Conservation (phyloP, 1,139 yeast species). For the Debaryomyces sp. region DNA sequence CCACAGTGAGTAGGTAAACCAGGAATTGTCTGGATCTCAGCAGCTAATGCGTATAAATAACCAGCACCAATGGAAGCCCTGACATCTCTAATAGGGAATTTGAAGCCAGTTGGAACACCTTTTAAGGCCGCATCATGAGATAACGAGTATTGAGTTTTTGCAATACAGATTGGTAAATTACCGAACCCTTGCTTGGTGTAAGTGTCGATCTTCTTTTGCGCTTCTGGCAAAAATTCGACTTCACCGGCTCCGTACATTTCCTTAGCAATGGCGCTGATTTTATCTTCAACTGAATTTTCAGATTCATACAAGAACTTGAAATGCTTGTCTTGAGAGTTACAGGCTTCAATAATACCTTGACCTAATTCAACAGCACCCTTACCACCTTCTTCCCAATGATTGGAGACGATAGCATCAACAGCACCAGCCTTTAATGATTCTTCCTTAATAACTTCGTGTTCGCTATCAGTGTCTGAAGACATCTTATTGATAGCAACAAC, state of each 20-base stretch:
- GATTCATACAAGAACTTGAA: constrained; percentile 77
- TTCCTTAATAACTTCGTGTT: constrained; percentile 81
- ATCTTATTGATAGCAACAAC: constrained; percentile 95
- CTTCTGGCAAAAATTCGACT: constrained; percentile 84
- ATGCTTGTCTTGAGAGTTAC: constrained; percentile 52
- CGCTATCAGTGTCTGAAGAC: constrained; percentile 81
- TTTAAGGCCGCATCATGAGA: constrained; percentile 92
- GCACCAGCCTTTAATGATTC: constrained; percentile 95
- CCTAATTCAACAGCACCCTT: constrained; percentile 90
- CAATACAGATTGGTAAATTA: constrained; percentile 92
- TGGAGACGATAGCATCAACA: constrained; percentile 86
- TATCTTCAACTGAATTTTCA: constrained; percentile 74
- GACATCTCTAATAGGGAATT: constrained; percentile 91
- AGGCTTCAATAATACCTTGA: constrained; percentile 77
- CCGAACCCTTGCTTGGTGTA: constrained; percentile 92
- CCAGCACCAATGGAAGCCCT: constrained; percentile 97
- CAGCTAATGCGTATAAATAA: constrained; percentile 93
- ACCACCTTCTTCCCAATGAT: constrained; percentile 99
- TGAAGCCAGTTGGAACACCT: constrained; percentile 95
- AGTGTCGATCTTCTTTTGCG: constrained; percentile 78
- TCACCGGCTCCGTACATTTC: constrained; percentile 95
- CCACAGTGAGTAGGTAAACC: constrained; percentile 97
- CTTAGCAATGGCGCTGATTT: constrained; percentile 79
- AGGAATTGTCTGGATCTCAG: constrained; percentile 96
- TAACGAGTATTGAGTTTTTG: constrained; percentile 95